Conservation (phyloP, 1,284 basidiomycete species). For the Inonotus obliquus region DNA sequence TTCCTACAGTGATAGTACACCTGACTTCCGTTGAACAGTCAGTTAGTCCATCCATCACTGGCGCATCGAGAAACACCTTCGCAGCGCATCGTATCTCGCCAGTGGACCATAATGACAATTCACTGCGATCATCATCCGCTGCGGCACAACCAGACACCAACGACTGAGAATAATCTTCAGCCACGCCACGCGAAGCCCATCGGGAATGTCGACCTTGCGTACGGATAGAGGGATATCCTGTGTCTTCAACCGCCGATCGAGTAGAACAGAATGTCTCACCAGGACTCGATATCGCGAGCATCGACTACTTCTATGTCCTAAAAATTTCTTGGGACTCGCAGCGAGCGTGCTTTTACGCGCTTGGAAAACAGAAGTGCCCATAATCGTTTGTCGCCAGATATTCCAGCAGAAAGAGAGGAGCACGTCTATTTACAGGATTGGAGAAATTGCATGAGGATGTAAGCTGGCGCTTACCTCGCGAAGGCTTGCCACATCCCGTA, state of each 20-base stretch:
- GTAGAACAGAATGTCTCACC: not conserved
- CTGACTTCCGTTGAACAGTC: not conserved
- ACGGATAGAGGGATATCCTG: not conserved
- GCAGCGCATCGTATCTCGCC: not conserved
- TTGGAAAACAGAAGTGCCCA: not conserved
- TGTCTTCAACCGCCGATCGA: not conserved
- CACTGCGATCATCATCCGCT: not conserved
- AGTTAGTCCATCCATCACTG: slow-evolving; percentile 8
- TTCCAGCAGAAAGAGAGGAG: not conserved
- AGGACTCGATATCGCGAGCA: slow-evolving; percentile 6
- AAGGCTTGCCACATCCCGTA: not conserved
- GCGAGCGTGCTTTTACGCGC: not conserved
- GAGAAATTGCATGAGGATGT: not conserved
- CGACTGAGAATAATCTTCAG: slow-evolving; percentile 6
- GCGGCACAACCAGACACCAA: slow-evolving; percentile 9
- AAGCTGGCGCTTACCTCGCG: not conserved
- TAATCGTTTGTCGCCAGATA: slow-evolving; percentile 8
- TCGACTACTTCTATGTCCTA: not conserved
- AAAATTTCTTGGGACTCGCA: not conserved
- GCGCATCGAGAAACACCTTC: not conserved
- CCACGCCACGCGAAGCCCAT: slow-evolving; percentile 1
- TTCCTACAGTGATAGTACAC: slow-evolving; percentile 7
- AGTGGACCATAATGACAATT: slow-evolving; percentile 1
- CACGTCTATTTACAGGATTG: not conserved
- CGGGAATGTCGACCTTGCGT: not conserved